Conservation (phyloP, 1,284 basidiomycete species). For the Moesziomyces antarcticus region DNA sequence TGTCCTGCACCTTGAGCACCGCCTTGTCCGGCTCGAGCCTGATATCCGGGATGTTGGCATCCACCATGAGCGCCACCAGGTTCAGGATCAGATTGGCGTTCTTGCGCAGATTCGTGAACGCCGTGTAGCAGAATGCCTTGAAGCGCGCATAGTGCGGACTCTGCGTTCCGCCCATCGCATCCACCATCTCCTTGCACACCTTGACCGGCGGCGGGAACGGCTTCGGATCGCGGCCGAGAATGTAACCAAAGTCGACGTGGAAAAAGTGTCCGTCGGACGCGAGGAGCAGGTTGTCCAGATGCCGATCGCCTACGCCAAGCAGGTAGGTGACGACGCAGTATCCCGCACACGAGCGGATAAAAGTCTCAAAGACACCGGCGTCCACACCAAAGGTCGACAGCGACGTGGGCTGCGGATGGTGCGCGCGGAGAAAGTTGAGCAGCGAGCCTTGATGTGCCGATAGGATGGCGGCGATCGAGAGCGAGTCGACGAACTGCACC, state of each 20-base stretch:
- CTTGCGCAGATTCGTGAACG: conserved; percentile 89
- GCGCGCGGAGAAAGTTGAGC: conserved; percentile 84
- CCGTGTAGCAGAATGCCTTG: conserved; percentile 94
- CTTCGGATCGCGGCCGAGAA: conserved; percentile 96
- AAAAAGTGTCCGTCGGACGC: conserved; percentile 83
- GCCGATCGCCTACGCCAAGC: conserved; percentile 95
- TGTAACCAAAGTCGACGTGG: conserved; percentile 96
- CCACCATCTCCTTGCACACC: conserved; percentile 99
- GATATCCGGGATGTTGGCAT: conserved; percentile 97
- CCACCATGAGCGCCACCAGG: conserved; percentile 94
- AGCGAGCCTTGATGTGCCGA: conserved; percentile 78
- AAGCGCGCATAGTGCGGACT: conserved; percentile 89
- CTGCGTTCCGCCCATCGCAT: conserved; percentile 88
- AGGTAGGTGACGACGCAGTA: conserved; percentile 98
- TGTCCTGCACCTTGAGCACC: conserved; percentile 84
- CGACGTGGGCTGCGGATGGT: conserved; percentile 90
- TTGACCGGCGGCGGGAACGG: conserved; percentile 98
- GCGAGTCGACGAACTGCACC: conserved; percentile 94
- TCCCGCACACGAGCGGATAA: conserved; percentile 95
- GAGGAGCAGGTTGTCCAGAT: conserved; percentile 93
- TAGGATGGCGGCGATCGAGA: conserved; percentile 91
- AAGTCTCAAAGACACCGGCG: conserved; percentile 91
- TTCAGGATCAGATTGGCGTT: conserved; percentile 98
- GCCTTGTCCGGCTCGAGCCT: conserved; percentile 77
- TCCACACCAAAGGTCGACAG: conserved; percentile 92